Evolutionary conservation across 2,329 filamentous ascomycete genomes (phyloP).

Genomic region (Calonectria pteridis): DNA sequence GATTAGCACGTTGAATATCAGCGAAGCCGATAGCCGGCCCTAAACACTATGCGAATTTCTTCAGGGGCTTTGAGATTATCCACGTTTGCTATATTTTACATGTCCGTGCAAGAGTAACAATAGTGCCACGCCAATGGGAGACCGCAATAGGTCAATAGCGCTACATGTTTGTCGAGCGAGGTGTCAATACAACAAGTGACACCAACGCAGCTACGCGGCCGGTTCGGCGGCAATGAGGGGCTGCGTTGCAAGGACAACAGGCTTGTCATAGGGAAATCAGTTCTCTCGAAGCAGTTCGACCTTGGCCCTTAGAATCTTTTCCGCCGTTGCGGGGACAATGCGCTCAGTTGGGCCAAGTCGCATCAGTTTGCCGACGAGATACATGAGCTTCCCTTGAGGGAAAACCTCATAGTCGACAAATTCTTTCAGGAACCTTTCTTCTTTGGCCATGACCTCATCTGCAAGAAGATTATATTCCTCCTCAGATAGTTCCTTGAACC

Average conservation of each 20-base stretch:
- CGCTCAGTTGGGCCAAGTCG: constrained; percentile 64
- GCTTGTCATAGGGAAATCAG: constrained; percentile 23
- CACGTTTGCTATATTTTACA: constrained; percentile 40
- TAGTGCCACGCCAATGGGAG: constrained; percentile 34
- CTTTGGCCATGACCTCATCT: constrained; percentile 56
- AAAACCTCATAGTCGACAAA: constrained; percentile 60
- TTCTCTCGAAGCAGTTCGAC: constrained; percentile 39
- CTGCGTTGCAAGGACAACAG: constrained; percentile 30
- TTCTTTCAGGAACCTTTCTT: constrained; percentile 60
- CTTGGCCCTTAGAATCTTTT: constrained; percentile 57
- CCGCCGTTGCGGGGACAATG: constrained; percentile 66
- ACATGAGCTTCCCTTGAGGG: constrained; percentile 72
- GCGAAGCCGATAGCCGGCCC: background rate
- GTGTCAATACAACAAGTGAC: constrained; percentile 29
- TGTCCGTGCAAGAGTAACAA: constrained; percentile 30
- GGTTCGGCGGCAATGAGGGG: constrained; percentile 26
- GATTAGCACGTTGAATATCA: background rate
- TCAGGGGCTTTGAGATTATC: constrained; percentile 25
- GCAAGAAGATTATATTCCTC: constrained; percentile 64
- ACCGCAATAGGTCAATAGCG: constrained; percentile 30
- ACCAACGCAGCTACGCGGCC: constrained; percentile 31
- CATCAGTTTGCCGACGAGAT: constrained; percentile 71
- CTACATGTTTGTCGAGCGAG: constrained; percentile 21
- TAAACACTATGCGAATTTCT: background rate
- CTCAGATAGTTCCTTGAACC: constrained; percentile 65